Conservation (phyloP, 2,329 filamentous ascomycete genomes). For the Aureobasidium melanogenum region DNA sequence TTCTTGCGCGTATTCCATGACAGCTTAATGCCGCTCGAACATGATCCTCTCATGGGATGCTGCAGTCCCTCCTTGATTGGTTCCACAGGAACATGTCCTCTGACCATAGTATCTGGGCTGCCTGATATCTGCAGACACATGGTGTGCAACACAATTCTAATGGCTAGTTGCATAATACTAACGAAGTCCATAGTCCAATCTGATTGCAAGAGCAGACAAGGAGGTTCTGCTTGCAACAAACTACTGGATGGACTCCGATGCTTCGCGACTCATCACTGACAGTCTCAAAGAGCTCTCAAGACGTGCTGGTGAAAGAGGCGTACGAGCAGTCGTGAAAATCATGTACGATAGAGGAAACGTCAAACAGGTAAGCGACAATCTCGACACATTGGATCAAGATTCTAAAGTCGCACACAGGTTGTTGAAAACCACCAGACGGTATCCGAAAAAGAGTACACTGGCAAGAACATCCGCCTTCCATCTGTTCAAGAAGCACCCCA, state of each 20-base stretch:
- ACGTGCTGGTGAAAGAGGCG: conserved; percentile 50
- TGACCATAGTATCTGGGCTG: conserved; percentile 61
- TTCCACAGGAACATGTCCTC: conserved; percentile 53
- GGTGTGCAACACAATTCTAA: conserved; percentile 12
- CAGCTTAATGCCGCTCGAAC: conserved; percentile 47
- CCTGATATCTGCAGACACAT: conserved; percentile 67
- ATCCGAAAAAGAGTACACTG: conserved; percentile 48
- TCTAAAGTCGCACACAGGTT: conserved; percentile 24
- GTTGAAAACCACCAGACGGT: conserved; percentile 58
- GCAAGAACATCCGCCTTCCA: conserved; percentile 49
- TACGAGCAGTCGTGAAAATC: conserved; percentile 58
- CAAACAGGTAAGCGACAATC: conserved; percentile 40
- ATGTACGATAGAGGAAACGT: conserved; percentile 64
- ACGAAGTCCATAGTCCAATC: conserved; percentile 44
- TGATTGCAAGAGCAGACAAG: conserved; percentile 62
- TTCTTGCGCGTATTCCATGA: conserved; percentile 63
- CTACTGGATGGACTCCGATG: conserved; percentile 63
- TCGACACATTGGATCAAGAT: background rate
- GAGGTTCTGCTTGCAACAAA: conserved; percentile 70
- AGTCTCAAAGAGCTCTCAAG: conserved; percentile 60
- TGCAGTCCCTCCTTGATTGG: conserved; percentile 53
- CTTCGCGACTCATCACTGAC: conserved; percentile 55
- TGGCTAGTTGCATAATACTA: background rate
- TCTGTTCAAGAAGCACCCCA: conserved; percentile 57
- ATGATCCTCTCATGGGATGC: conserved; percentile 43